Evolutionary conservation across 169 alveolate genomes (phyloP).

Genomic region (Plasmodium cynomolgi): DNA sequence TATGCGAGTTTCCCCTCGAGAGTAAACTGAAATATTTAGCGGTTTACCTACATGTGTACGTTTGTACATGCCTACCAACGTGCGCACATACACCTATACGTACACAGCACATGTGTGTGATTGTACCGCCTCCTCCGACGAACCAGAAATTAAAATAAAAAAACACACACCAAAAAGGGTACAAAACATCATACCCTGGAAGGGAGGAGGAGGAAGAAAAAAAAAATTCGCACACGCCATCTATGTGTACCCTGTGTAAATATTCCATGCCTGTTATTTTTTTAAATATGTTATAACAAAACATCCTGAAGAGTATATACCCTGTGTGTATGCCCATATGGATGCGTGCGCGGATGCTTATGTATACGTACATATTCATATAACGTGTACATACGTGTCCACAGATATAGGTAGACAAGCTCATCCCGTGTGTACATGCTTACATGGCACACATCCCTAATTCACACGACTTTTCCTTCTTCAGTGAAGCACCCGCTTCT

Average conservation of each 20-base stretch:
- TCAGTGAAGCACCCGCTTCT: neutral
- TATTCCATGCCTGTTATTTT: neutral
- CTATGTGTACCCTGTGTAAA: neutral
- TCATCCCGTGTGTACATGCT: neutral
- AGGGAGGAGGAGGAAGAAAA: neutral
- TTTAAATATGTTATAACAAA: constrained; percentile 15
- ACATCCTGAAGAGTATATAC: neutral
- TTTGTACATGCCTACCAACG: neutral
- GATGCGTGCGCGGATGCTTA: constrained; percentile 1
- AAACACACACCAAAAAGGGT: neutral
- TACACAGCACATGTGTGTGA: constrained; percentile 1
- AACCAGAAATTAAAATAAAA: constrained; percentile 29
- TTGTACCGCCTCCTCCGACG: neutral
- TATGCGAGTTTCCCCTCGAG: neutral
- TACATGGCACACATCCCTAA: neutral
- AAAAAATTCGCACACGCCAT: constrained; percentile 23
- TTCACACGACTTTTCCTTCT: neutral
- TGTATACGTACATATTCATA: constrained; percentile 7
- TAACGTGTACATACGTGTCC: constrained; percentile 3
- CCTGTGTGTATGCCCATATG: neutral
- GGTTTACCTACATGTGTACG: neutral
- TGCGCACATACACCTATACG: constrained; percentile 1
- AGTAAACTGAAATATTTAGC: neutral
- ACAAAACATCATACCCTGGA: neutral
- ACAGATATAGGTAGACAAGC: neutral